Conservation (phyloP, 2,329 filamentous ascomycete genomes). For the Talaromyces funiculosus region DNA sequence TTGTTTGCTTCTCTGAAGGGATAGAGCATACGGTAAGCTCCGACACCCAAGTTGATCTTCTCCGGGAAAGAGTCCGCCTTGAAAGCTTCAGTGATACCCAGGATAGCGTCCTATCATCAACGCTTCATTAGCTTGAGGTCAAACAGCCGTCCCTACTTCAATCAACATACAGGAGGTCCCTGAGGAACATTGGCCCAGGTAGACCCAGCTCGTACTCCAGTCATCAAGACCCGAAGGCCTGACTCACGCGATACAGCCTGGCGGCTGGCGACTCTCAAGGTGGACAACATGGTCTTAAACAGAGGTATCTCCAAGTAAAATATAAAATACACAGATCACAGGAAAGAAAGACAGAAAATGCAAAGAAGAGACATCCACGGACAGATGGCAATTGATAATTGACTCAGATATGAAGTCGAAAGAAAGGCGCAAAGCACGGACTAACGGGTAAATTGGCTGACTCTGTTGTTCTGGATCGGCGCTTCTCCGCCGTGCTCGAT, state of each 20-base stretch:
- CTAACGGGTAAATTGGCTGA: not conserved
- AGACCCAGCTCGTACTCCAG: constrained; percentile 59
- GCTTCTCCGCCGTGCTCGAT: not conserved
- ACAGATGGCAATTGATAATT: not conserved
- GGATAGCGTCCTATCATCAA: constrained; percentile 38
- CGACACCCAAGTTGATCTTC: constrained; percentile 98
- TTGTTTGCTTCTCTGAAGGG: not conserved
- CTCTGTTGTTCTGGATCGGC: not conserved
- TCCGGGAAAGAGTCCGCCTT: constrained; percentile 89
- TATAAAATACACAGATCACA: not conserved
- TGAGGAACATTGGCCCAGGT: constrained; percentile 89
- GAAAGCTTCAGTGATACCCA: constrained; percentile 86
- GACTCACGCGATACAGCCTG: constrained; percentile 36
- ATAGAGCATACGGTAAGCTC: constrained; percentile 71
- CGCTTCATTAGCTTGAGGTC: not conserved
- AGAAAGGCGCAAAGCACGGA: not conserved
- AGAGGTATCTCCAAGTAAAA: not conserved
- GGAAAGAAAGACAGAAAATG: not conserved
- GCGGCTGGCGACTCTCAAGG: constrained; percentile 40
- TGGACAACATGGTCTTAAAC: constrained; percentile 40
- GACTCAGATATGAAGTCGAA: not conserved
- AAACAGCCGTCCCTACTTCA: not conserved
- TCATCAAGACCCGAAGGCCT: constrained; percentile 33
- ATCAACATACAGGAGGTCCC: constrained; percentile 80
- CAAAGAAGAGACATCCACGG: not conserved